phyloP scores from a whole-genome alignment of 257 asterid species.

The Paraleonurus japonicus region DNA sequence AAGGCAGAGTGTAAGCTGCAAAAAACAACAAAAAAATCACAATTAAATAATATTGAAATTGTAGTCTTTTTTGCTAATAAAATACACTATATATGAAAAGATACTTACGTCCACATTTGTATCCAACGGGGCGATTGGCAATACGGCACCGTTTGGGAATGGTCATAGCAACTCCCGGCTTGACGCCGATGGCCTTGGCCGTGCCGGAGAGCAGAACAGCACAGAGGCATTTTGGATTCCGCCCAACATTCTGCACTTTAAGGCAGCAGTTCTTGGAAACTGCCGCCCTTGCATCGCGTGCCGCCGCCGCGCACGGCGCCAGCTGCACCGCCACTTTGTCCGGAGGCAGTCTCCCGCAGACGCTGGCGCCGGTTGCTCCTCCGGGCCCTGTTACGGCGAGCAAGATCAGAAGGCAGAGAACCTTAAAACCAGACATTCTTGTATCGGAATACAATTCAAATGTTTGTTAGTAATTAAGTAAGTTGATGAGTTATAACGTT shows the following conservation, averaged over 20 bases:
- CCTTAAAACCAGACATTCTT: conserved; percentile 20
- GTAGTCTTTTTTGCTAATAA: background rate
- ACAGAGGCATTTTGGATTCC: conserved; percentile 46
- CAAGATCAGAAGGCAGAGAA: conserved; percentile 8
- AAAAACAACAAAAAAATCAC: background rate
- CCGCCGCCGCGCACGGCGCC: conserved; percentile 38
- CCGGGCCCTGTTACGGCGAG: conserved; percentile 17
- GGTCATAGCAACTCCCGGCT: conserved; percentile 30
- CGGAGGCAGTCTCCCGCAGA: conserved; percentile 25
- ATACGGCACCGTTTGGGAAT: conserved; percentile 41
- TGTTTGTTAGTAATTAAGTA: background rate
- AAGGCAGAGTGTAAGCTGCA: conserved; percentile 34
- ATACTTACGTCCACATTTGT: conserved; percentile 40
- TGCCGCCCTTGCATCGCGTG: conserved; percentile 26
- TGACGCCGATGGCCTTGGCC: conserved; percentile 35
- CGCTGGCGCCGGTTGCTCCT: conserved; percentile 19
- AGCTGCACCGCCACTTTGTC: conserved; percentile 41
- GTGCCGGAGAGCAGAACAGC: conserved; percentile 36
- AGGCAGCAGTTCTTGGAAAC: conserved; percentile 41
- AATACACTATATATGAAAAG: background rate
- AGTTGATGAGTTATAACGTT: background rate
- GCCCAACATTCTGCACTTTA: conserved; percentile 37
- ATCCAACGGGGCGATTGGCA: conserved; percentile 36
- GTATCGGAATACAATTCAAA: background rate
- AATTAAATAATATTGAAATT: background rate